These are phyloP conservation scores for Ophiostoma pallidulum DNA, from an alignment of 2,329 filamentous ascomycete genomes.

Conservation along the genomic window DNA sequence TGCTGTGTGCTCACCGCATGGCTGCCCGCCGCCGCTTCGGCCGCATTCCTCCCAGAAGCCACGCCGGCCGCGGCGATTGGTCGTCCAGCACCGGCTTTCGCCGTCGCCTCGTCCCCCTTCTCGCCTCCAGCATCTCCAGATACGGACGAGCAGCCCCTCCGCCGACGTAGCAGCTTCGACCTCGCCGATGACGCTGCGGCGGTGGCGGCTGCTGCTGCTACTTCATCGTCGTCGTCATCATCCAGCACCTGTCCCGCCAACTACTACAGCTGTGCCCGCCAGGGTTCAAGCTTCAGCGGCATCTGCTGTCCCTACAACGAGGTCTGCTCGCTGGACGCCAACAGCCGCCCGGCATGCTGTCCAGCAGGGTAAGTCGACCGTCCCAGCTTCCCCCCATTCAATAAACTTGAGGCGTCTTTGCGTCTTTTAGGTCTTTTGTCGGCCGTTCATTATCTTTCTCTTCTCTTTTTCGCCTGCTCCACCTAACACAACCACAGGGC, in stretches of 20 bases:
- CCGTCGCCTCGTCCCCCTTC: too few species aligned
- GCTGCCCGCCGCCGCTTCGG: neutral
- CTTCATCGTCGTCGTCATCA: neutral
- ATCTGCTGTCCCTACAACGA: slow-evolving; percentile 45
- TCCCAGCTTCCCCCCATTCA: slow-evolving; percentile 11
- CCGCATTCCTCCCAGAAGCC: neutral
- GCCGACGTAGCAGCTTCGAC: neutral
- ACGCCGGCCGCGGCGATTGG: neutral
- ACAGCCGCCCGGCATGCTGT: slow-evolving; percentile 44
- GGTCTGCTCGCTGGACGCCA: slow-evolving; percentile 39
- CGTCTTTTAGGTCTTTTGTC: too few species aligned
- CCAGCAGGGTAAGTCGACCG: slow-evolving; percentile 36
- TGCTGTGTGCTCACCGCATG: neutral
- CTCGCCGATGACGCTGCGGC: neutral
- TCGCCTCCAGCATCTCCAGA: too few species aligned
- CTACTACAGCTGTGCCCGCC: slow-evolving; percentile 41
- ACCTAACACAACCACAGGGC: slow-evolving; percentile 30
- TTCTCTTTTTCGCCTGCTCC: neutral
- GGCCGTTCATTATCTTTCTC: neutral
- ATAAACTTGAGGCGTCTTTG: too few species aligned
- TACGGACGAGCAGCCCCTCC: too few species aligned
- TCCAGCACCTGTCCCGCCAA: slow-evolving; percentile 33
- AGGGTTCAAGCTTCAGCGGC: slow-evolving; percentile 36
- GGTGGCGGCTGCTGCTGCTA: neutral
- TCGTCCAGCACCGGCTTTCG: too few species aligned